Evolutionary conservation across 148 eudicot species (phyloP).

Genomic region (Selenicereus undatus): DNA sequence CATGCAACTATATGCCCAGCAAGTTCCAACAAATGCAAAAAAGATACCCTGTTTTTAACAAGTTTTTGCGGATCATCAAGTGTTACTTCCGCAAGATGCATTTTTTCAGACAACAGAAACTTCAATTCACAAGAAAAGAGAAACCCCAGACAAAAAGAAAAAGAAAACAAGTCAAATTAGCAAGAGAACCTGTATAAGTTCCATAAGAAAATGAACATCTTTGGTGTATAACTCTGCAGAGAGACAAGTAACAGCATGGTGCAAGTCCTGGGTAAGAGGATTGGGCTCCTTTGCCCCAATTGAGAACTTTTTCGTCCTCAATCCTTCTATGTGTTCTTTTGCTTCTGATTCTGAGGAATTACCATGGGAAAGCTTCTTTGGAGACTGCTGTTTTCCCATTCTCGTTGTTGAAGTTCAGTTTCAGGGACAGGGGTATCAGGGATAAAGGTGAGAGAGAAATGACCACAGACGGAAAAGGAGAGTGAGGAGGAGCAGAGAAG

Average conservation of each 20-base stretch:
- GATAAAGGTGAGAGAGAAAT: background rate
- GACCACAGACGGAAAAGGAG: background rate
- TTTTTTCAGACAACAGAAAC: background rate
- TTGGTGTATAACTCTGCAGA: slow-evolving; percentile 33
- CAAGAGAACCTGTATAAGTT: slow-evolving; percentile 29
- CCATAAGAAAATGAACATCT: slow-evolving; percentile 41
- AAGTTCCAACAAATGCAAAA: background rate
- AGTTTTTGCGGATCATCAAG: background rate
- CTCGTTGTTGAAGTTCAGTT: background rate
- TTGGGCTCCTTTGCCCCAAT: slow-evolving; percentile 16
- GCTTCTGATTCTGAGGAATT: background rate
- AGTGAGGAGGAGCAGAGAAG: background rate
- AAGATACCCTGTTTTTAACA: background rate
- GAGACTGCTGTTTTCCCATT: background rate
- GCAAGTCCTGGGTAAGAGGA: slow-evolving; percentile 23
- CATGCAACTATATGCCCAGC: background rate
- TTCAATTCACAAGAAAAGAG: background rate
- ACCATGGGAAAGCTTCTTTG: background rate
- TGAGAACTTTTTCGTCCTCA: slow-evolving; percentile 10
- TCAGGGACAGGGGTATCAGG: background rate
- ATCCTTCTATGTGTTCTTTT: background rate
- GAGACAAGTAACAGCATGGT: slow-evolving; percentile 26
- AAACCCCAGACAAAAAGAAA: background rate
- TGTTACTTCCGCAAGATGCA: background rate
- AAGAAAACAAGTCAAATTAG: background rate